phyloP scores from a whole-genome alignment of 2,329 filamentous ascomycete species.

The Fusarium chaquense region DNA sequence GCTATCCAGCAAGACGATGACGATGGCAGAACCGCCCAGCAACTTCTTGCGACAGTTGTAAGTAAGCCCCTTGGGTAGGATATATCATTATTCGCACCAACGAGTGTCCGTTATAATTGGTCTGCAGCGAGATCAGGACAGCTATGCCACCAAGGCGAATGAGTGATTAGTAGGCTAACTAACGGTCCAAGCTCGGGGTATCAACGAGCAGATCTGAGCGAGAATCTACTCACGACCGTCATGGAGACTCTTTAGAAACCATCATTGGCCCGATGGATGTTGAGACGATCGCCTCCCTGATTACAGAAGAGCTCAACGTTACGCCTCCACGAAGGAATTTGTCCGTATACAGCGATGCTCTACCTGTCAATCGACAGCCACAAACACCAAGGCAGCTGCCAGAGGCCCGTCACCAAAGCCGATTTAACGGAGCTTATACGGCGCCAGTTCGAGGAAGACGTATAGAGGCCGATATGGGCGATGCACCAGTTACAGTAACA shows the following conservation, averaged over 20 bases:
- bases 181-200: neutral
- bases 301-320: conserved; percentile 5
- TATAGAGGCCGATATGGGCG: conserved; percentile 4
- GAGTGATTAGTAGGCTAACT: conserved; percentile 12
- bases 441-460: conserved; percentile 33
- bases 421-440: conserved; percentile 40
- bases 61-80: conserved; percentile 5
- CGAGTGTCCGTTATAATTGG: neutral
- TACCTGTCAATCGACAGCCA: conserved; percentile 34
- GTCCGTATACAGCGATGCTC: conserved; percentile 41
- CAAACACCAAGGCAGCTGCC: conserved; percentile 43
- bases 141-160: neutral
- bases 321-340: conserved; percentile 17
- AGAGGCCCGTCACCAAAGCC: conserved; percentile 44
- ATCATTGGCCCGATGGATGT: neutral
- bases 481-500: conserved; percentile 2
- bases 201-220: neutral
- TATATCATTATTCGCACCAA: neutral
- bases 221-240: conserved; percentile 1
- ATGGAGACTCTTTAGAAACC: neutral
- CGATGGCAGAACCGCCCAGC: neutral
- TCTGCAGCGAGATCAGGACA: neutral
- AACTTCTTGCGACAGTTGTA: conserved; percentile 8
- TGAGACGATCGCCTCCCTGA: neutral
- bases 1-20: neutral